phyloP scores from a whole-genome alignment of 768 basidiomycete genomes.

The Phylloporus scabripes region DNA sequence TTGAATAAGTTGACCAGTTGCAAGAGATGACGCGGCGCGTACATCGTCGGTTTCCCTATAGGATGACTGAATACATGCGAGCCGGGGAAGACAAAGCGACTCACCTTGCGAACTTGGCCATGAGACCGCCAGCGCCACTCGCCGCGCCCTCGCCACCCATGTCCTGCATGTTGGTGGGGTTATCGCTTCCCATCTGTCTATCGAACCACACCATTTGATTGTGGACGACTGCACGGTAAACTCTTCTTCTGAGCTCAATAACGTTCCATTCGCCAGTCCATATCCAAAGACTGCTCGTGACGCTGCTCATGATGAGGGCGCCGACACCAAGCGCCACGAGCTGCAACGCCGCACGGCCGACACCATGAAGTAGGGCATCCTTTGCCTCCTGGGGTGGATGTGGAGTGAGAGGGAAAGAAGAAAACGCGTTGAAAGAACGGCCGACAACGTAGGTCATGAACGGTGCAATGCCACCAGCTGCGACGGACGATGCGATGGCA shows the following conservation, averaged over 20 bases:
- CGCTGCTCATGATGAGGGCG: conserved; percentile 64
- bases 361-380: conserved; percentile 46
- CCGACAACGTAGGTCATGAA: conserved; percentile 85
- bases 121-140: conserved; percentile 81
- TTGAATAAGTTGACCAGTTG: conserved; percentile 73
- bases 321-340: conserved; percentile 62
- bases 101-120: conserved; percentile 88
- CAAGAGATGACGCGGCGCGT: conserved; percentile 75
- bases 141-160: conserved; percentile 40
- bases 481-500: conserved; percentile 53
- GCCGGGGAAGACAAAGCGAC: background rate
- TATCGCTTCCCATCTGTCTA: conserved; percentile 60
- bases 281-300: conserved; percentile 81
- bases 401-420: conserved; percentile 45
- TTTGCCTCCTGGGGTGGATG: conserved; percentile 40
- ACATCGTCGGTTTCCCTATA: conserved; percentile 92
- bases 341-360: conserved; percentile 59
- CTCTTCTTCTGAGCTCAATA: conserved; percentile 55
- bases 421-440: conserved; percentile 68
- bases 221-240: conserved; percentile 60
- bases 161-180: conserved; percentile 34
- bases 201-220: conserved; percentile 94
- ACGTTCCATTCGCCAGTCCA: conserved; percentile 80
- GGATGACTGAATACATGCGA: conserved; percentile 5
- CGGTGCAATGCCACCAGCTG: conserved; percentile 68